phyloP scores from a whole-genome alignment of 2,329 filamentous ascomycete species.

The Ophiostoma sp. region DNA sequence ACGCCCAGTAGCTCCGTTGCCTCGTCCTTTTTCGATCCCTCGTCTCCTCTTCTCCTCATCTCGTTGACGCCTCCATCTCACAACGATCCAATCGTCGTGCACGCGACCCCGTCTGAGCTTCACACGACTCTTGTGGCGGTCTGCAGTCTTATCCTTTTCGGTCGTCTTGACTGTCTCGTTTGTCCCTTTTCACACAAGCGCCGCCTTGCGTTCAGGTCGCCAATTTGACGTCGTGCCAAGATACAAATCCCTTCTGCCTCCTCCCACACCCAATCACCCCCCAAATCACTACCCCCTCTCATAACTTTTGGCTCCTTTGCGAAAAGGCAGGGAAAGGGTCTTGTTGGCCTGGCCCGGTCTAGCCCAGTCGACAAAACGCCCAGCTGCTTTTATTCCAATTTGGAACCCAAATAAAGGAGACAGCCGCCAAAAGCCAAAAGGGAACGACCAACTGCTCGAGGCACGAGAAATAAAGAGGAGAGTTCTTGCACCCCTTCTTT shows the following conservation, averaged over 20 bases:
- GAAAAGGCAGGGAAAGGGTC: not conserved
- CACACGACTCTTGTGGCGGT: conserved; percentile 12
- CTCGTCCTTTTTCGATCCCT: not conserved
- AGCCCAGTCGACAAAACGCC: conserved; percentile 21
- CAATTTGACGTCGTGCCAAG: conserved; percentile 15
- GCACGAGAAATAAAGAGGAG: conserved; percentile 1
- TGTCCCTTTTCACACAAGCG: conserved; percentile 23
- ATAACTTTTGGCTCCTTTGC: not conserved
- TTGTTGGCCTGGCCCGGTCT: conserved; percentile 23
- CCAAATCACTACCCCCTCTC: not conserved
- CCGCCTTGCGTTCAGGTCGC: not conserved
- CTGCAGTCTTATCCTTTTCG: conserved; percentile 12
- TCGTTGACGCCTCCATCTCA: not conserved
- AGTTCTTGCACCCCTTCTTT: not conserved
- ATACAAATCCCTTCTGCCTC: conserved; percentile 1
- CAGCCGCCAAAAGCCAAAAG: not conserved
- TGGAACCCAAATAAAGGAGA: not conserved
- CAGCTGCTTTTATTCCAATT: conserved; percentile 18
- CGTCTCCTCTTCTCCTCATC: not conserved
- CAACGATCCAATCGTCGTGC: conserved; percentile 17
- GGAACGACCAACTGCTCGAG: not conserved
- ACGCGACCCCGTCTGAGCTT: conserved; percentile 14
- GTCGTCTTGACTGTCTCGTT: conserved; percentile 5
- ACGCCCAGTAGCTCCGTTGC: not conserved
- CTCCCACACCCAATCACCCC: conserved; percentile 1